These are phyloP conservation scores for Lactarius sanguifluus DNA, from an alignment of 768 basidiomycete genomes.

Conservation along the genomic window DNA sequence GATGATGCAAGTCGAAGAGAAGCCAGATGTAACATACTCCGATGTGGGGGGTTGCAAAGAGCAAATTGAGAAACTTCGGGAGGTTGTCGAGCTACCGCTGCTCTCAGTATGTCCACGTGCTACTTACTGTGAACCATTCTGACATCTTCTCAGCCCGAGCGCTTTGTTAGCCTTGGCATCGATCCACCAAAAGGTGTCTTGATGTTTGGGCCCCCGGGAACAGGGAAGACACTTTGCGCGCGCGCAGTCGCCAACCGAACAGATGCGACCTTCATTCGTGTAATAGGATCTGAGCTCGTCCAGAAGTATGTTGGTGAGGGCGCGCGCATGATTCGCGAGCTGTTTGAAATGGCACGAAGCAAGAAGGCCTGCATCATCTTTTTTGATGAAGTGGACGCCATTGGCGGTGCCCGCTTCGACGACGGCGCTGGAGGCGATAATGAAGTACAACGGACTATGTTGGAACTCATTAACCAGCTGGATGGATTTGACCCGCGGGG, in stretches of 20 bases:
- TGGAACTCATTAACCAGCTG: slow-evolving; percentile 97
- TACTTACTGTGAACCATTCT: not conserved
- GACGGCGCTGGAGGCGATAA: slow-evolving; percentile 99
- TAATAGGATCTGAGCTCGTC: slow-evolving; percentile 98
- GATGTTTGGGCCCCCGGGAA: slow-evolving; percentile 93
- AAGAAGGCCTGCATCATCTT: slow-evolving; percentile 99
- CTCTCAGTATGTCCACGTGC: slow-evolving; percentile 65
- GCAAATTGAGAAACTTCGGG: slow-evolving; percentile 97
- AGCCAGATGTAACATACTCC: slow-evolving; percentile 96
- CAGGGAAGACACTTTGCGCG: slow-evolving; percentile 98
- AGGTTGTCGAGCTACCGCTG: slow-evolving; percentile 96
- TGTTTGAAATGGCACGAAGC: slow-evolving; percentile 98
- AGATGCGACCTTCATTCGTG: slow-evolving; percentile 98
- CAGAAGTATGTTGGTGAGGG: slow-evolving; percentile 99
- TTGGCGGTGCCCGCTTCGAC: slow-evolving; percentile 96
- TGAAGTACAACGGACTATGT: slow-evolving; percentile 98
- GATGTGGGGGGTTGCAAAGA: slow-evolving; percentile 99
- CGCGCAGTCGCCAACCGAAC: slow-evolving; percentile 98
- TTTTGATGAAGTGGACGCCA: slow-evolving; percentile 98
- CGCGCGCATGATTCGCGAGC: slow-evolving; percentile 96
- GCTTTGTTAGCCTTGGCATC: slow-evolving; percentile 96
- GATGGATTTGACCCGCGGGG: slow-evolving; percentile 98
- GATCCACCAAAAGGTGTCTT: slow-evolving; percentile 99
- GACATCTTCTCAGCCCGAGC: slow-evolving; percentile 75
- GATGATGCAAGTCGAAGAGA: slow-evolving; percentile 99